Conservation (phyloP, 2,329 filamentous ascomycete species). For the Trichophyton benhamiae region DNA sequence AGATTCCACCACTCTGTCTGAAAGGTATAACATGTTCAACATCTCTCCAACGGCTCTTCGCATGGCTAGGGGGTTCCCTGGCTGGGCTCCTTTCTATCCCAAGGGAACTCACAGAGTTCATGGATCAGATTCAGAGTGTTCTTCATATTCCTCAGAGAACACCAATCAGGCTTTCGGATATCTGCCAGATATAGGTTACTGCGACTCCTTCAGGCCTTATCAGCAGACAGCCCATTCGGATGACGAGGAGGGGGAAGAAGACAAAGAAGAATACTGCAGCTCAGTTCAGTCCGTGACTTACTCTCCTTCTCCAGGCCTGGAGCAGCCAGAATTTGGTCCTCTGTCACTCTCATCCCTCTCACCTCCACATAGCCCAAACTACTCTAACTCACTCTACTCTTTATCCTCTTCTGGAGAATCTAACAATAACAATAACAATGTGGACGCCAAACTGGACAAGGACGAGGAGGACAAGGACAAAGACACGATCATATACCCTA, state of each 20-base stretch:
- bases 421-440: too few species aligned
- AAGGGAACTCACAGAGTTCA: neutral
- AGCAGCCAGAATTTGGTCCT: neutral
- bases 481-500: neutral
- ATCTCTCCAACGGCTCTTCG: neutral
- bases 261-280: neutral
- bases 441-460: neutral
- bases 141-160: neutral
- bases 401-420: neutral
- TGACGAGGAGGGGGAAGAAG: neutral
- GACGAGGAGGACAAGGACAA: neutral
- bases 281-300: neutral
- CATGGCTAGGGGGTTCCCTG: neutral
- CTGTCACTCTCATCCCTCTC: neutral
- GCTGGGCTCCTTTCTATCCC: neutral
- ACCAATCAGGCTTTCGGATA: neutral
- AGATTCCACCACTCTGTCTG: neutral
- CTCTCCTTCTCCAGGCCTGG: neutral
- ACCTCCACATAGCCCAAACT: neutral
- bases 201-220: too few species aligned
- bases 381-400: neutral
- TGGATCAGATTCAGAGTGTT: neutral
- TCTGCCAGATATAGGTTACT: too few species aligned
- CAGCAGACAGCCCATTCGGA: too few species aligned
- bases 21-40: neutral